Conservation (phyloP, 306 rosid species). For the Vicia sativa region DNA sequence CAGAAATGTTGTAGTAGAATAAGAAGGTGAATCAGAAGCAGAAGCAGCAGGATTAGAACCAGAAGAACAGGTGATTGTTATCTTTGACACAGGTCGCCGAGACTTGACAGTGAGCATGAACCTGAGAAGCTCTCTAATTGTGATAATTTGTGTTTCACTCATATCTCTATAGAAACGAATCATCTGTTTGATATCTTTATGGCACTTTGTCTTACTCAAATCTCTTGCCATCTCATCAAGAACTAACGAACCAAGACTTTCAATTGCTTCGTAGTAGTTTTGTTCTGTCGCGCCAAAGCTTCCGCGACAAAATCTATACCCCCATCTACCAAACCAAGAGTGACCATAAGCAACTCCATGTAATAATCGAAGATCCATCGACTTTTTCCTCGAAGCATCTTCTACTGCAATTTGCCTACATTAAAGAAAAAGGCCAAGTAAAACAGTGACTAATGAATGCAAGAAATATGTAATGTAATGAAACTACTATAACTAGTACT, state of each 20-base stretch:
- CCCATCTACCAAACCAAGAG: constrained; percentile 97
- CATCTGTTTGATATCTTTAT: constrained; percentile 62
- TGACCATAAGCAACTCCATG: constrained; percentile 90
- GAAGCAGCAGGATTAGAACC: neutral
- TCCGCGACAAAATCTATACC: constrained; percentile 71
- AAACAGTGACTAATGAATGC: neutral
- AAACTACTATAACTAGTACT: neutral
- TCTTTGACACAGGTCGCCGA: constrained; percentile 46
- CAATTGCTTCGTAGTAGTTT: constrained; percentile 60
- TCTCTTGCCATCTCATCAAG: constrained; percentile 55
- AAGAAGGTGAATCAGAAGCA: constrained; percentile 21
- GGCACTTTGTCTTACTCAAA: constrained; percentile 41
- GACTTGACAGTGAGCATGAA: constrained; percentile 84
- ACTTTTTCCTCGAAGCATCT: constrained; percentile 70
- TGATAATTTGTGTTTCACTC: constrained; percentile 73
- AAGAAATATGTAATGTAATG: neutral
- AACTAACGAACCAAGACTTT: constrained; percentile 58
- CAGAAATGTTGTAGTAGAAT: constrained; percentile 23
- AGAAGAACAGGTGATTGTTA: constrained; percentile 13
- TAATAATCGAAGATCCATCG: constrained; percentile 83
- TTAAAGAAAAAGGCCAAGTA: constrained; percentile 19
- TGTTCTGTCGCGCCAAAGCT: constrained; percentile 68
- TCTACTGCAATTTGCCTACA: constrained; percentile 71
- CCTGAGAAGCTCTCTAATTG: constrained; percentile 71
- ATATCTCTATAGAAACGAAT: constrained; percentile 68